Evolutionary conservation across 148 eudicot species (phyloP), one percentile per base, ranked within the genome.

Genomic region (Vaccinium myrtillus): DNA sequence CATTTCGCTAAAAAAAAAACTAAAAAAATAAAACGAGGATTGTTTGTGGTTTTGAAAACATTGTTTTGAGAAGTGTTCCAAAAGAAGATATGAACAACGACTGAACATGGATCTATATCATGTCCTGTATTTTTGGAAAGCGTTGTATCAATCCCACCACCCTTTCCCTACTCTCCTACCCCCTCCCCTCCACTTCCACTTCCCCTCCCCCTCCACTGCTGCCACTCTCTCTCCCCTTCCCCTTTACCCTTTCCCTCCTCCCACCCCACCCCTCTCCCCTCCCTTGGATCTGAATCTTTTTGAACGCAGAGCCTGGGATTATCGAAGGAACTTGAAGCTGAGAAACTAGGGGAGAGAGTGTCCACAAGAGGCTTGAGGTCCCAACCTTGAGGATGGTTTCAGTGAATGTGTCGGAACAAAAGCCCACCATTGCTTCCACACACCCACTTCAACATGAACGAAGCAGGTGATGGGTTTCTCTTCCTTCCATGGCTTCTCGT

Each of bases 231-330:
- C 77, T 27, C 49, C 77, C 49, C 11, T 18, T n/a, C 48, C 49
- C 48, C 9, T 0, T 30, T 71, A 16, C 43, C 3, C 9, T 71
- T 71, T 71, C 48, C 76, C 23, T 73, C 49, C 50, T 73, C 77
- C 49, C 49, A 49, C 9, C 5, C 39, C 77, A 39, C 50, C 49
- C 49, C 8, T 73, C n/a, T 73, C 49, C 77, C 49, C 95, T 80
- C 98, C 88, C 43, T 90, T 90, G 93, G 89, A 94, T 94, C 90
- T 90, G 91, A 77, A 95, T 87, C 84, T 95, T 95, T 75, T 90
- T 93, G 89, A 94, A 93, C 2, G 93, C 84, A 83, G 96, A 90
- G 73, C 88, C 90, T 5, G 88, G 89, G 39, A 95, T 91, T 91
- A 92, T 88, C 43, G 94, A 91, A 81, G 93, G 92, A 70, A 89